phyloP scores from a whole-genome alignment of 495 filamentous ascomycete species.

The Podospora bellae-mahoneyi region DNA sequence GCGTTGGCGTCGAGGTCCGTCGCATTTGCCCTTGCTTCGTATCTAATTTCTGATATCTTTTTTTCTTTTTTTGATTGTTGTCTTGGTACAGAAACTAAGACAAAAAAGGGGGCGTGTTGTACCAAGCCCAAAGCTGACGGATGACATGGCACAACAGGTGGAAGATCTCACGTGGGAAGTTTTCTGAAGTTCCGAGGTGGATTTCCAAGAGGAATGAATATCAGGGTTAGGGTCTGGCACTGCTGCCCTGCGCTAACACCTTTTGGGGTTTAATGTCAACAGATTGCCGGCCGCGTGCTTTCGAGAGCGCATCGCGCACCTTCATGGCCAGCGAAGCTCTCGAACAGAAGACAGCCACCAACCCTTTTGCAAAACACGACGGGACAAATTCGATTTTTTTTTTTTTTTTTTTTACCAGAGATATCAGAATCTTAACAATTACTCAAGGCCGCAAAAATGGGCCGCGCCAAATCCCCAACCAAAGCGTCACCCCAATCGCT shows the following conservation, averaged over 20 bases:
- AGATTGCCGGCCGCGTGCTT: constrained; percentile 6
- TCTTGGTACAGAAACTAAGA: not conserved
- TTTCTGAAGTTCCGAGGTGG: not conserved
- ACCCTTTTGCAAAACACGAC: not conserved
- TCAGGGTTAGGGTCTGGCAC: not conserved
- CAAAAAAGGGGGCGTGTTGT: not conserved
- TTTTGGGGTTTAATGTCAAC: constrained; percentile 17
- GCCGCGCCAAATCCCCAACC: constrained; percentile 9
- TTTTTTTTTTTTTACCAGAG: too few species aligned
- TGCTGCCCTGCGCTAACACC: not conserved
- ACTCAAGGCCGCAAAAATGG: constrained; percentile 1
- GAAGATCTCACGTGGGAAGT: not conserved
- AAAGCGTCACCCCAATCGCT: constrained; percentile 12
- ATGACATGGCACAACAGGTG: not conserved
- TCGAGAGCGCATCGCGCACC: not conserved
- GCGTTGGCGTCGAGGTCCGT: not conserved
- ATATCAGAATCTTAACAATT: too few species aligned
- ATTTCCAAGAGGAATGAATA: not conserved
- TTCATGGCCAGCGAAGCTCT: not conserved
- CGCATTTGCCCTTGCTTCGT: not conserved
- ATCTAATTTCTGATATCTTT: not conserved
- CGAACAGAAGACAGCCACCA: not conserved
- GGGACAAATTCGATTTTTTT: not conserved
- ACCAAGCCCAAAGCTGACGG: not conserved
- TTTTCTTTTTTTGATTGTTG: not conserved